These are phyloP conservation scores for Diaporthe batatas DNA, from an alignment of 2,329 filamentous ascomycete genomes.

Conservation along the genomic window DNA sequence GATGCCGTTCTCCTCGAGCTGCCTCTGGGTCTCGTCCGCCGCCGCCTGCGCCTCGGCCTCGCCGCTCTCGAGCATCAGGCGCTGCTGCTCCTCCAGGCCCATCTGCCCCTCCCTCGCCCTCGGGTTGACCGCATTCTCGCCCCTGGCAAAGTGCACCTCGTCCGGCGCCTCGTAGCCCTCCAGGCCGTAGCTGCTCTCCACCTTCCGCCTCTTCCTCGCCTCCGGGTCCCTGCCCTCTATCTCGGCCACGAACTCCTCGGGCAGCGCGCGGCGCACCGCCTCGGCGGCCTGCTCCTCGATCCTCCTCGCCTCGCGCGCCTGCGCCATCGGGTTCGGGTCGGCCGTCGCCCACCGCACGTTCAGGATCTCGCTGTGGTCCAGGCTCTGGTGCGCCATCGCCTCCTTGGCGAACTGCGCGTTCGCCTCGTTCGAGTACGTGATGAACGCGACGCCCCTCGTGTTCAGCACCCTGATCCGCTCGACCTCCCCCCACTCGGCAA, in stretches of 20 bases:
- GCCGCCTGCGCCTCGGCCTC: conserved; percentile 59
- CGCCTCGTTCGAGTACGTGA: conserved; percentile 92
- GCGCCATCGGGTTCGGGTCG: conserved; percentile 94
- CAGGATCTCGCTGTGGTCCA: conserved; percentile 92
- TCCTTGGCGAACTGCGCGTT: conserved; percentile 94
- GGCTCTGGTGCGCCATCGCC: conserved; percentile 92
- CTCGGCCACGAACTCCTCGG: conserved; percentile 91
- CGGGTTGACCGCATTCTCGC: conserved; percentile 76
- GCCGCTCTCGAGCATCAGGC: conserved; percentile 69
- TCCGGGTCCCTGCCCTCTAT: conserved; percentile 92
- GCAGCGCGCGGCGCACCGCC: conserved; percentile 88
- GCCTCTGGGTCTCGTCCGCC: conserved; percentile 55
- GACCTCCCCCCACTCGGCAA: conserved; percentile 95
- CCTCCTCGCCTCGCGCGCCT: conserved; percentile 87
- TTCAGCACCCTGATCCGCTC: conserved; percentile 92
- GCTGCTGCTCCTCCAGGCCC: conserved; percentile 70
- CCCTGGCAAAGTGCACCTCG: conserved; percentile 90
- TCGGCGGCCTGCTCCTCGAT: conserved; percentile 98
- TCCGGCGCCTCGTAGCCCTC: conserved; percentile 95
- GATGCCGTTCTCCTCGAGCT: conserved; percentile 70
- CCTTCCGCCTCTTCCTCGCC: conserved; percentile 87
- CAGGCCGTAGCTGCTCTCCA: conserved; percentile 89
- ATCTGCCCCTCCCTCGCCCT: conserved; percentile 63
- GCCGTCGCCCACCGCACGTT: conserved; percentile 98
- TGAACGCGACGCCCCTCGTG: conserved; percentile 89